Conservation (phyloP, 129 eudicot species). For the Flaveria ramosissima region DNA sequence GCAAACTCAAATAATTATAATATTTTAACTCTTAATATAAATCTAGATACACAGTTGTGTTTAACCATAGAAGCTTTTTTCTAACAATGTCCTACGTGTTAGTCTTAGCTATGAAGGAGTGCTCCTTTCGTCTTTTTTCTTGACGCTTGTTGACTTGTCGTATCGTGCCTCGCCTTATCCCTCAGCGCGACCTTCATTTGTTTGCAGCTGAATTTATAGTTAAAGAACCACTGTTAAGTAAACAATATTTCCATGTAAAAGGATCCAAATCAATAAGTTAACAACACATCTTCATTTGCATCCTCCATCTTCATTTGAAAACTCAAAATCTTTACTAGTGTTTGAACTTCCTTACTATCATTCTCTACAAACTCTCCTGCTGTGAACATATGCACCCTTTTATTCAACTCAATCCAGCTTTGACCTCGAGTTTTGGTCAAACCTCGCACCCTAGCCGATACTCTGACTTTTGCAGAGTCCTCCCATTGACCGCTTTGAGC, state of each 20-base stretch:
- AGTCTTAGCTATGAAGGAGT: no score
- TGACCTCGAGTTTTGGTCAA: conserved; percentile 63
- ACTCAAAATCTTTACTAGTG: conserved; percentile 40
- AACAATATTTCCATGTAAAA: background rate
- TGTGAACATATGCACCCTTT: conserved; percentile 50
- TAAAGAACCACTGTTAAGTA: background rate
- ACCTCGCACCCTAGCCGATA: conserved; percentile 59
- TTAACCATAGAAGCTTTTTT: no score
- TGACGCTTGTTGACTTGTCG: no score
- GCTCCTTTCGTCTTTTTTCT: no score
- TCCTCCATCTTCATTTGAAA: conserved; percentile 48
- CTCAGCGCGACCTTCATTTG: no score
- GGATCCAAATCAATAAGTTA: conserved; percentile 11
- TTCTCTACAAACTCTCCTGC: conserved; percentile 43
- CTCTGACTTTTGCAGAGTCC: conserved; percentile 71
- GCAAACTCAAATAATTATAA: no score
- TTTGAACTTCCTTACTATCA: conserved; percentile 46
- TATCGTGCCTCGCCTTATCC: no score
- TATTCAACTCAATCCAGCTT: conserved; percentile 80
- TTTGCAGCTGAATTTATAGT: background rate
- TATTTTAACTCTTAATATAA: no score
- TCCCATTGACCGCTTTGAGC: conserved; percentile 70
- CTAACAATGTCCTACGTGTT: no score
- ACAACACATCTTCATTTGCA: background rate
- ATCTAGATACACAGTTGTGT: no score